Conservation (phyloP, 495 filamentous ascomycete species). For the Daldinia caldariorum region DNA sequence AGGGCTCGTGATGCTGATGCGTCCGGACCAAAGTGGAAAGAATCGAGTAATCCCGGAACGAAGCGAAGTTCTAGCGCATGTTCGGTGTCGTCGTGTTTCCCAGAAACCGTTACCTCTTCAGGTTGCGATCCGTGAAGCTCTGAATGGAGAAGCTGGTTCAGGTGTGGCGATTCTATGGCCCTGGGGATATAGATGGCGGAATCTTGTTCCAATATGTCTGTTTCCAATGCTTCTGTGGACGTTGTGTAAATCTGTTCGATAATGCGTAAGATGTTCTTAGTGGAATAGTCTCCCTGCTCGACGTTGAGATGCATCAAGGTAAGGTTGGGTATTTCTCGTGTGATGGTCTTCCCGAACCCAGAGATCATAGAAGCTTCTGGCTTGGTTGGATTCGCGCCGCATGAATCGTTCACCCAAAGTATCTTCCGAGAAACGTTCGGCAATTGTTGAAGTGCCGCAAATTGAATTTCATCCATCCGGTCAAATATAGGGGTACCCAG, state of each 20-base stretch:
- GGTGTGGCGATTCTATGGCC: slow-evolving; percentile 8
- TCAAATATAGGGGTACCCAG: too few species aligned
- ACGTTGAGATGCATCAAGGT: slow-evolving; percentile 17
- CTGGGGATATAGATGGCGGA: slow-evolving; percentile 9
- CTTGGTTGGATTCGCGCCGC: not conserved
- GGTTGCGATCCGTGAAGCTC: too few species aligned
- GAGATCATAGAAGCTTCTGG: slow-evolving; percentile 17
- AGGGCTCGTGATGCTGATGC: slow-evolving; percentile 41
- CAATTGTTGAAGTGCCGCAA: not conserved
- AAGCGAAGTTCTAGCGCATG: slow-evolving; percentile 15
- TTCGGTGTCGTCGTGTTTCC: not conserved
- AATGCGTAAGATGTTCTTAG: not conserved
- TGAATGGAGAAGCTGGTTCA: slow-evolving; percentile 6
- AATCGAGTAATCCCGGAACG: slow-evolving; percentile 56
- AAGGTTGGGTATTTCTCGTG: slow-evolving; percentile 2
- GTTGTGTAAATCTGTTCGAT: not conserved
- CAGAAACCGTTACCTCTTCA: too few species aligned
- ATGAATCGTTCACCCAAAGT: slow-evolving; percentile 5
- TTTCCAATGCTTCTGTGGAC: not conserved
- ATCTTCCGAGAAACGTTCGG: not conserved
- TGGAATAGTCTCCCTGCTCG: not conserved
- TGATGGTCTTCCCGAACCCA: slow-evolving; percentile 12
- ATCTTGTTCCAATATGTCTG: slow-evolving; percentile 9
- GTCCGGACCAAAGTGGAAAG: slow-evolving; percentile 59
- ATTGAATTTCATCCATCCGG: not conserved